Evolutionary conservation across 176 grass and related monocot genomes (phyloP).

Genomic region (Rhynchospora tenuis): DNA sequence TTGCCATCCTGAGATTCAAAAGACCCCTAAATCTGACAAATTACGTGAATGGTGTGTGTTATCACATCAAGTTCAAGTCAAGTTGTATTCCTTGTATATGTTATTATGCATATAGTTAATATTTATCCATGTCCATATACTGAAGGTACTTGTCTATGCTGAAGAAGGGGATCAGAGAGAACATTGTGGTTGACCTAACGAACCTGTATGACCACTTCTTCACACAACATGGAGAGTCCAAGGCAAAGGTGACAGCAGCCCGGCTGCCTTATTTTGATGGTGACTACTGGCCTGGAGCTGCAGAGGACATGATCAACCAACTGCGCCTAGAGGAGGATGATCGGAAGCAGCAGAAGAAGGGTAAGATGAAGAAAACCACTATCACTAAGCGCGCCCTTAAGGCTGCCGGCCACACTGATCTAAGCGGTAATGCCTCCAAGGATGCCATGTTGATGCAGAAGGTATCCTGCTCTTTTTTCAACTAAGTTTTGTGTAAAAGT

Average conservation of each 20-base stretch:
- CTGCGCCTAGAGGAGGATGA: conserved; percentile 92
- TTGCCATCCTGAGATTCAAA: conserved; percentile 99
- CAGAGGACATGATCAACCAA: conserved; percentile 99
- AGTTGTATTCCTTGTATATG: neutral
- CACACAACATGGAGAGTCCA: conserved; percentile 59
- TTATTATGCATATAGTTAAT: neutral
- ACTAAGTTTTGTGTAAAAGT: conserved; percentile 14
- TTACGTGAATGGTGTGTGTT: conserved; percentile 82
- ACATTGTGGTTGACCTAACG: conserved; percentile 90
- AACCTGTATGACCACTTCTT: conserved; percentile 98
- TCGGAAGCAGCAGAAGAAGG: conserved; percentile 78
- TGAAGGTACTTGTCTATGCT: conserved; percentile 98
- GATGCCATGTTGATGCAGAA: conserved; percentile 97
- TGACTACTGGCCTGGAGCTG: conserved; percentile 99
- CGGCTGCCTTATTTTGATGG: conserved; percentile 96
- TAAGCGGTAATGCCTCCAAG: conserved; percentile 85
- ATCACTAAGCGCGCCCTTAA: conserved; percentile 95
- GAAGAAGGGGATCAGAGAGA: conserved; percentile 80
- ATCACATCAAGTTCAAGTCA: conserved; percentile 13
- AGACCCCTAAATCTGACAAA: conserved; percentile 99
- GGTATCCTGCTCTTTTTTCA: conserved; percentile 32
- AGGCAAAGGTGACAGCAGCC: conserved; percentile 89
- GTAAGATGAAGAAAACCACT: conserved; percentile 79
- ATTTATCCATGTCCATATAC: neutral
- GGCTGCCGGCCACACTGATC: conserved; percentile 87